Percentiles rank a stretch among this genome's conserved stretches.
Conservation (phyloP, 345 rosid genomes). For the Eucalyptus erythrocorys region DNA sequence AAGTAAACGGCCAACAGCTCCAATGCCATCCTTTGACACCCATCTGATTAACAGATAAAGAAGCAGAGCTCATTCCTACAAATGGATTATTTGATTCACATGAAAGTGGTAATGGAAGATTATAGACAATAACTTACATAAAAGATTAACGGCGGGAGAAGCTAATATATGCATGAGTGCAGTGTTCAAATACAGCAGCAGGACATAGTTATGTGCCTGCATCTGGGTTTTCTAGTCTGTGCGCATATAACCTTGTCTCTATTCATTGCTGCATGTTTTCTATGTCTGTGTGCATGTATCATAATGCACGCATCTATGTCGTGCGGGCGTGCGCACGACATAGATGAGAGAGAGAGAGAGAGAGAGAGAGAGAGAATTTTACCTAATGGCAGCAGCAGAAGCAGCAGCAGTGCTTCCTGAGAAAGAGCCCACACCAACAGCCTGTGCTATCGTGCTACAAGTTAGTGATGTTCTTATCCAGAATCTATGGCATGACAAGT, state of each 20-base stretch:
- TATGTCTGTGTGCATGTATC: background rate
- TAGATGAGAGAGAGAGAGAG: background rate
- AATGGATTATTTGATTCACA: background rate
- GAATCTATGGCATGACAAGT: background rate
- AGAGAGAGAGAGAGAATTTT: background rate
- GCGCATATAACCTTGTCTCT: background rate
- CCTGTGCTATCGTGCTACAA: conserved; percentile 21
- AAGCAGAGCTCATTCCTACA: background rate
- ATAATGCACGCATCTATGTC: background rate
- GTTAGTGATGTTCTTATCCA: background rate
- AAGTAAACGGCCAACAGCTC: conserved; percentile 88
- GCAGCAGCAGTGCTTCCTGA: conserved; percentile 82
- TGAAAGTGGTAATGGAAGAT: background rate
- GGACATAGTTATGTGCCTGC: background rate
- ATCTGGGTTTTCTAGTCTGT: background rate
- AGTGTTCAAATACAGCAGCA: background rate
- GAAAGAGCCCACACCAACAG: conserved; percentile 87
- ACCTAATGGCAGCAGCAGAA: conserved; percentile 97
- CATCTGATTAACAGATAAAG: conserved; percentile 53
- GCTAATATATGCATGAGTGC: background rate
- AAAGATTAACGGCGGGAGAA: background rate
- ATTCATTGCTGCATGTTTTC: background rate
- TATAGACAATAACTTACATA: background rate
- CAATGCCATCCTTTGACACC: conserved; percentile 98
- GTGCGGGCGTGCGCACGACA: accelerated